Conservation (phyloP, 495 filamentous ascomycete genomes). For the Penicillium longicatenatum region DNA sequence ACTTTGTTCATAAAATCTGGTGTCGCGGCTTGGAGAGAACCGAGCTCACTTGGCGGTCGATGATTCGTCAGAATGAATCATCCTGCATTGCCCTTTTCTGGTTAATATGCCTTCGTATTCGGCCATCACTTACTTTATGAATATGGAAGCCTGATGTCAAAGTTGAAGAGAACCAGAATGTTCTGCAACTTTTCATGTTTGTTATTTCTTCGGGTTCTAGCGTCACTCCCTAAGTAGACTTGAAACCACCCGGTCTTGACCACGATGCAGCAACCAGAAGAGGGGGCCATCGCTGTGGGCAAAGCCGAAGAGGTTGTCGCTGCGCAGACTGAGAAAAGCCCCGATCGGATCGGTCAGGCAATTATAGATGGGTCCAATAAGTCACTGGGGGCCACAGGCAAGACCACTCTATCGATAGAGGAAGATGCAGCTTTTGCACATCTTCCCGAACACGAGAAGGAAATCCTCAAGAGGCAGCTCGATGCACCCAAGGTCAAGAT, state of each 20-base stretch:
- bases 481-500: slow-evolving; percentile 67
- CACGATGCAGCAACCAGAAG: not conserved
- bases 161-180: no score
- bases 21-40: not conserved
- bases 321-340: not conserved
- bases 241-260: not conserved
- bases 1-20: no score
- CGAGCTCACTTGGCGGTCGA: not conserved
- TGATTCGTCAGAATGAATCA: not conserved
- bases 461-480: slow-evolving; percentile 71
- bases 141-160: not conserved
- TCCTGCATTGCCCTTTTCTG: not conserved
- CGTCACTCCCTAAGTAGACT: not conserved
- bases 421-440: slow-evolving; percentile 41
- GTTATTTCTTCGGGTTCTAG: not conserved
- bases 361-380: not conserved
- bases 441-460: slow-evolving; percentile 55
- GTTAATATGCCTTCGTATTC: not conserved
- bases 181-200: no score
- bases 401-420: not conserved
- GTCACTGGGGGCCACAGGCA: not conserved
- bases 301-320: not conserved
- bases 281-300: not conserved
- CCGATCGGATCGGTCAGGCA: not conserved
- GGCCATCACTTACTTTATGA: not conserved